A percentile compares a stretch with the other conserved stretches of the same genome.
Evolutionary conservation across 164 flowering plant genomes (phyloP).

Genomic region (Hamamelis virginiana): DNA sequence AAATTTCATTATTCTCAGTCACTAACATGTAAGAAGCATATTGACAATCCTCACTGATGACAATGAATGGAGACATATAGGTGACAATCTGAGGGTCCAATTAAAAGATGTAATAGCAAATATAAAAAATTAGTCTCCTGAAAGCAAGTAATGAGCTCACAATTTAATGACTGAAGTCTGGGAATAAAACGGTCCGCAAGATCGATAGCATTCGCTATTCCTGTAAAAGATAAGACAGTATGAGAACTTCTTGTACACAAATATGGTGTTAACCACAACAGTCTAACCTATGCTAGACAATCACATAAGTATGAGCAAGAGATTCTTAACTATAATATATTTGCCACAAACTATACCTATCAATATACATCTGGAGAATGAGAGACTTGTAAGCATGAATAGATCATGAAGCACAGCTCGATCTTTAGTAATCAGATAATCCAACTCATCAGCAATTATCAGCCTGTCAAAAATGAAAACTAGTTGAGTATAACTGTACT

Average conservation of each 20-base stretch:
- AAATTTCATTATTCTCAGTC: too few species aligned
- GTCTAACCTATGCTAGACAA: not conserved
- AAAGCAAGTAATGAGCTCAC: slow-evolving; percentile 44
- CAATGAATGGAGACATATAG: too few species aligned
- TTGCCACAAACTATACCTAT: slow-evolving; percentile 51
- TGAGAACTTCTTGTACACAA: not conserved
- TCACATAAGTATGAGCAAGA: not conserved
- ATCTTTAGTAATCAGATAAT: slow-evolving; percentile 84
- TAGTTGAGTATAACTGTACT: not conserved
- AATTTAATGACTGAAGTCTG: slow-evolving; percentile 79
- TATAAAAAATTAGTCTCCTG: not conserved
- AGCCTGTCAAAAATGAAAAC: slow-evolving; percentile 43
- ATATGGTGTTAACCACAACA: too few species aligned
- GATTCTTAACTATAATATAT: not conserved
- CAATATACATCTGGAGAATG: slow-evolving; percentile 77
- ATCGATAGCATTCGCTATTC: slow-evolving; percentile 95
- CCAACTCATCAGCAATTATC: slow-evolving; percentile 87
- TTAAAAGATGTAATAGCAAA: too few species aligned
- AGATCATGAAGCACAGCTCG: slow-evolving; percentile 91
- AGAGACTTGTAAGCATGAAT: slow-evolving; percentile 87
- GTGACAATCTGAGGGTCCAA: too few species aligned
- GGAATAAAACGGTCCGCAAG: slow-evolving; percentile 96
- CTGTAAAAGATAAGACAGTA: slow-evolving; percentile 39
- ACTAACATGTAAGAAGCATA: too few species aligned
- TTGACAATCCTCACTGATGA: too few species aligned